These are phyloP conservation scores for Hordeum marinum DNA, from an alignment of 176 grass and related monocot genomes.

Conservation along the genomic window DNA sequence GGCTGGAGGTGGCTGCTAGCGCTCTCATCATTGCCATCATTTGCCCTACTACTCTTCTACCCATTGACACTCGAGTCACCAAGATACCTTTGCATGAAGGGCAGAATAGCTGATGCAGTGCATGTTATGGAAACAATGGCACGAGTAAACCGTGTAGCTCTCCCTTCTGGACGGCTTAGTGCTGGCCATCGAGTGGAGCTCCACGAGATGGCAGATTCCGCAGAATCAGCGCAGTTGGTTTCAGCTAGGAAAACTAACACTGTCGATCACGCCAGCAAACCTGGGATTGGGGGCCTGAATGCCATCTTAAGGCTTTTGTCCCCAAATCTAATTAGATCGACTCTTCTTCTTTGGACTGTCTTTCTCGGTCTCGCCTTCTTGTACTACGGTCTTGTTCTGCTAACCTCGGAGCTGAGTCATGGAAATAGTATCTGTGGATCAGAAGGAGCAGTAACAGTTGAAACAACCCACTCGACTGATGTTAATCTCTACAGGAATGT, in stretches of 20 bases:
- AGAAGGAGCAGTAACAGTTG: slow-evolving; percentile 18
- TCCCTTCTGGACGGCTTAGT: slow-evolving; percentile 62
- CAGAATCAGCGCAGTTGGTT: slow-evolving; percentile 38
- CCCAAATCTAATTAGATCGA: slow-evolving; percentile 70
- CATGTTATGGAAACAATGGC: slow-evolving; percentile 84
- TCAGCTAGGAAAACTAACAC: slow-evolving; percentile 30
- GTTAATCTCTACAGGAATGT: slow-evolving; percentile 76
- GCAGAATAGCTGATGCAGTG: slow-evolving; percentile 58
- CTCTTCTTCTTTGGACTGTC: slow-evolving; percentile 79
- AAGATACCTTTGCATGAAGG: slow-evolving; percentile 90
- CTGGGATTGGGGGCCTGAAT: slow-evolving; percentile 46
- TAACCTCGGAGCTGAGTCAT: slow-evolving; percentile 74
- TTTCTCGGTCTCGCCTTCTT: slow-evolving; percentile 86
- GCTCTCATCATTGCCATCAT: slow-evolving; percentile 79
- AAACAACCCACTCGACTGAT: slow-evolving; percentile 29
- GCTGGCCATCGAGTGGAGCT: slow-evolving; percentile 48
- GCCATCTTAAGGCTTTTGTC: slow-evolving; percentile 71
- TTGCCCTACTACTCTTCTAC: slow-evolving; percentile 86
- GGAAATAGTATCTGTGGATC: slow-evolving; percentile 61
- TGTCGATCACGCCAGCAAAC: slow-evolving; percentile 26
- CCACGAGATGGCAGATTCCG: slow-evolving; percentile 43
- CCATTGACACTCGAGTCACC: slow-evolving; percentile 75
- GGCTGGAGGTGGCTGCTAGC: slow-evolving; percentile 92
- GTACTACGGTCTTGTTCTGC: slow-evolving; percentile 85
- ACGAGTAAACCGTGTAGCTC: slow-evolving; percentile 50